These are phyloP conservation scores for Vigna radiata DNA, from an alignment of 306 rosid species.

Conservation along the genomic window DNA sequence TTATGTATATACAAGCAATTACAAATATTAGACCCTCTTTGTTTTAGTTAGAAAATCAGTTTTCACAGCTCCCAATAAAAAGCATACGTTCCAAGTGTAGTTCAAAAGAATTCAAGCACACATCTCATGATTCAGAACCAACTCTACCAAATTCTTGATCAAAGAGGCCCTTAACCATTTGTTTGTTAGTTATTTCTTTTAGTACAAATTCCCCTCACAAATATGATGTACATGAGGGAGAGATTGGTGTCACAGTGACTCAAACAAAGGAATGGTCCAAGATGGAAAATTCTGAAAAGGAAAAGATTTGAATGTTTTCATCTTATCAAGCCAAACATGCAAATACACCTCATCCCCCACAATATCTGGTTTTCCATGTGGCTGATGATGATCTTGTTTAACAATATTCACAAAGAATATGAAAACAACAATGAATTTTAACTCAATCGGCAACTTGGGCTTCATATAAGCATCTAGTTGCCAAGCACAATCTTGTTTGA, in stretches of 20 bases:
- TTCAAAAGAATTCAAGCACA: not conserved
- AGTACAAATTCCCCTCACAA: conserved; percentile 21
- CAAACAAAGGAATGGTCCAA: not conserved
- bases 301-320: not conserved
- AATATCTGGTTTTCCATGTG: not conserved
- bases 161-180: not conserved
- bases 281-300: not conserved
- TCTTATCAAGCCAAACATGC: not conserved
- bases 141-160: not conserved
- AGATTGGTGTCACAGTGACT: conserved; percentile 3
- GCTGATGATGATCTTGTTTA: not conserved
- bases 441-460: not conserved
- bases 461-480: not conserved
- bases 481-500: not conserved
- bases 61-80: not conserved
- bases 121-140: not conserved
- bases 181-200: not conserved
- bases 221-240: not conserved
- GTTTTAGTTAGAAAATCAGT: not conserved
- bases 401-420: conserved; percentile 1
- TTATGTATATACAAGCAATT: not conserved
- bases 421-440: not conserved
- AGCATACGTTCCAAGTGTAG: not conserved
- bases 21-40: not conserved
- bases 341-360: not conserved